Evolutionary conservation across 2,329 filamentous ascomycete genomes (phyloP).

Genomic region (Neodidymelliopsis sp.): DNA sequence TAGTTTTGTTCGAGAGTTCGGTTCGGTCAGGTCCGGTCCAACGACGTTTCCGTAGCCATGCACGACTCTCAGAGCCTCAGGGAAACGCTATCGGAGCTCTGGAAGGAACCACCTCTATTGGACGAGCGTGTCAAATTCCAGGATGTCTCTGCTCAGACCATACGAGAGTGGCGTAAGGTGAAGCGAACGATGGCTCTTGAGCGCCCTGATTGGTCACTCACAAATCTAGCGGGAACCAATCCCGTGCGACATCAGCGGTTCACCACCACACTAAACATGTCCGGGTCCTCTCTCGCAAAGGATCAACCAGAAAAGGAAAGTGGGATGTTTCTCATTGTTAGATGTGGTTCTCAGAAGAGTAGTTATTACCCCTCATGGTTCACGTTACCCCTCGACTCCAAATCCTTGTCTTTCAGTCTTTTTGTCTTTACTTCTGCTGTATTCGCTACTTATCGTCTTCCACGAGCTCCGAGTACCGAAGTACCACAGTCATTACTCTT

Average conservation of each 20-base stretch:
- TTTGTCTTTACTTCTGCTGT: neutral
- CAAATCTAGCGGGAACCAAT: conserved; percentile 28
- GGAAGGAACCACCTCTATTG: neutral
- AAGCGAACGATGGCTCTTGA: conserved; percentile 8
- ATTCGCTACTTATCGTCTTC: neutral
- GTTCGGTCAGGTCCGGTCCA: conserved; percentile 25
- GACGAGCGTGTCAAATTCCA: neutral
- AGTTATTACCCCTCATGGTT: conserved; percentile 13
- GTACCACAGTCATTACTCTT: conserved; percentile 14
- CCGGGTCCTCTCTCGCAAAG: conserved; percentile 8
- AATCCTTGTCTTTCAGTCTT: conserved; percentile 9
- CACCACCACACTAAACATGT: conserved; percentile 8
- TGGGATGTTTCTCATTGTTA: conserved; percentile 1
- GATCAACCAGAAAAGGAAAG: conserved; percentile 13
- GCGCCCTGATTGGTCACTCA: conserved; percentile 22
- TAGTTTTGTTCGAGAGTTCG: conserved; percentile 1
- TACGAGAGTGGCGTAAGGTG: conserved; percentile 20
- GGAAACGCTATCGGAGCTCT: neutral
- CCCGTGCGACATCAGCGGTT: conserved; percentile 24
- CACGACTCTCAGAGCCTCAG: conserved; percentile 4
- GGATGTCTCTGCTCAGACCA: conserved; percentile 9
- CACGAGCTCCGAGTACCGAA: neutral
- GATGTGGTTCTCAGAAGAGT: conserved; percentile 1
- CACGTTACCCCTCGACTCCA: conserved; percentile 5
- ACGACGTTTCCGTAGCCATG: conserved; percentile 10